Conservation (phyloP, 2,329 filamentous ascomycete genomes). For the Rutstroemia sp. region DNA sequence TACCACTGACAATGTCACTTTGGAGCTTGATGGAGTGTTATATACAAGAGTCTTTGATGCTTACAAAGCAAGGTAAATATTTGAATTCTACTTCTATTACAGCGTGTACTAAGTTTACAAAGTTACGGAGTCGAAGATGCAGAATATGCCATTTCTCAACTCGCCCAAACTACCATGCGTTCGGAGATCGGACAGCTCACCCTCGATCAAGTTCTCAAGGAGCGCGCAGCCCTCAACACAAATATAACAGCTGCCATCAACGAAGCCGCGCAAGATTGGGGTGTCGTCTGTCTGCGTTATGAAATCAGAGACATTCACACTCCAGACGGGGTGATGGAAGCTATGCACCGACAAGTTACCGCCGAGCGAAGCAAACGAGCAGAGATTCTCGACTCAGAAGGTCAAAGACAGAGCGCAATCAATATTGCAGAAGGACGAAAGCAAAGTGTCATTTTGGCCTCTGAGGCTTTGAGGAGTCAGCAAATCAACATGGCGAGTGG, state of each 20-base stretch:
- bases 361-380: constrained; percentile 95
- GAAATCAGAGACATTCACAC: constrained; percentile 98
- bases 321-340: constrained; percentile 84
- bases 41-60: constrained; percentile 97
- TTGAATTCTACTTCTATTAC: background rate
- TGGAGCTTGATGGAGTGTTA: constrained; percentile 91
- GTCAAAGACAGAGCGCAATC: constrained; percentile 94
- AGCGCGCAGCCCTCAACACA: constrained; percentile 89
- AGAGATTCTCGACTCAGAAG: constrained; percentile 95
- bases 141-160: constrained; percentile 95
- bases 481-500: constrained; percentile 88
- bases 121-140: constrained; percentile 98
- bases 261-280: constrained; percentile 94
- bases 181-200: constrained; percentile 95
- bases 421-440: constrained; percentile 98
- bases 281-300: constrained; percentile 90
- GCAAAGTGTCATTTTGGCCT: constrained; percentile 93
- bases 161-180: constrained; percentile 98
- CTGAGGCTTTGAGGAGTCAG: constrained; percentile 82
- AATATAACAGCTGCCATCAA: constrained; percentile 99
- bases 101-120: constrained; percentile 2
- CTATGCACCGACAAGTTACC: constrained; percentile 97
- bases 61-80: constrained; percentile 79
- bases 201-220: constrained; percentile 95
- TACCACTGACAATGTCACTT: constrained; percentile 94